Evolutionary conservation across 2,329 filamentous ascomycete species (phyloP), one percentile per base, ranked within the genome.

Genomic region (Blumeriella jaapii): DNA sequence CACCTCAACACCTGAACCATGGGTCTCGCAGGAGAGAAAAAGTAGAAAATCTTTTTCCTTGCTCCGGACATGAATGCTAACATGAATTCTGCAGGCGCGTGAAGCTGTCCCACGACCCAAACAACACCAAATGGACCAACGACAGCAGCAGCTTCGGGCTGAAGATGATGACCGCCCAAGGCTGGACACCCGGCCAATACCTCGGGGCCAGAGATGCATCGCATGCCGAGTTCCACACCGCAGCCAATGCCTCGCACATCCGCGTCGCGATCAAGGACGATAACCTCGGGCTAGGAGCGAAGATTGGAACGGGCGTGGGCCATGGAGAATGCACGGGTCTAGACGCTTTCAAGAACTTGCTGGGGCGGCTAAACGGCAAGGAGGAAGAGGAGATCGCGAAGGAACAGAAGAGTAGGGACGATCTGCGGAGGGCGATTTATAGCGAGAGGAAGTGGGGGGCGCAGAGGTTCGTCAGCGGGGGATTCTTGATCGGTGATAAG

Each of bases 91-190:
- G 63, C 68, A 58, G 55, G 35, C 49, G 51, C 20, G 47, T 49
- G 30, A 93, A 89, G 62, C 77, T 96, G 55, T 81, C 80, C 47
- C 71, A 81, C 56, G 91, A 98, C 61, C 91, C 91, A 6, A 95
- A 96, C 63, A 98, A 96, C 60, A 94, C 84, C 30, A 76, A 74
- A 68, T 98, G 91, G 91, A 78, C 80, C 38, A 78, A 79, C 52
- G 80, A 87, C 56, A 83, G 80, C 46, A 71, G 71, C 38, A 78
- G 76, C 35, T 96, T 91, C 58, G 91, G 91, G 49, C 87, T 94
- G 58, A 83, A 78, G 55, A 89, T 96, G 48, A 76, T 98, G 54
- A 74, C 78, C 31, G 69, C 80, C 11, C 86, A 95, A 53, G 91
- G 91, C 46, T 98, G 91, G 91, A 71, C 78, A 42, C 85, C 87